Base-by-base conservation (phyloP, 1,284 basidiomycete species). In the Lignosus rhinocerotis region DNA sequence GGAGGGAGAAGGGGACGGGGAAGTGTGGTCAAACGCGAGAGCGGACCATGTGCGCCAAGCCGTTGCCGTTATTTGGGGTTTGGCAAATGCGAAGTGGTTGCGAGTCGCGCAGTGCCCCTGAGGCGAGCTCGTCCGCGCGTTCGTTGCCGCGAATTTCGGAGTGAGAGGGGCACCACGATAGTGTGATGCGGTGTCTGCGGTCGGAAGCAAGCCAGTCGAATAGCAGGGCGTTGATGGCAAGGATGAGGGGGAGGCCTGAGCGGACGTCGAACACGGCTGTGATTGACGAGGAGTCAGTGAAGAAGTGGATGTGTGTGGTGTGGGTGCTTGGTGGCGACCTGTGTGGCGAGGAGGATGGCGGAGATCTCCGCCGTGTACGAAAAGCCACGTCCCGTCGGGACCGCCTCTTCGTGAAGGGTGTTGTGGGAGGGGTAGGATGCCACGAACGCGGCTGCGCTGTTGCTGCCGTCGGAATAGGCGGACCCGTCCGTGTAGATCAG, bases 401-500 rank as follows among this genome's bases (percentile, higher is more conserved):
- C 6, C 10, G 12, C 39, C 36, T 8, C 42, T 17, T 25, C 25
- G 4, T 25, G 25, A 4, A 25, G 25, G 25, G 4, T 4, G 4
- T 25, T 4, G 4, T 25, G 25, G 2, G 2, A 4, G 25, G 25
- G 25, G 16, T 31, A 19, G 38, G 49, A 58, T 2, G 56, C 56
- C 3, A 39, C 36, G n/a, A 16, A 58, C 3, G 51, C 51, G 6
- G 56, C 56, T 1, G 49, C 19, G 0, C 36, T 39, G 1, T 16
- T 17, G 17, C 16, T 17, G 10, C 11, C 16, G 6, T 12, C 2
- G 2, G 14, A n/a, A 6, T 21, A 32, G 0, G 56, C 34, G 32
- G 51, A 53, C 5, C 50, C 56, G n/a, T 57, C 56, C 0, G 56
- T 57, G 38, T 53, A 57, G 19, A 53, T 6, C 39, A 43, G 30